Conservation (phyloP, 2,329 filamentous ascomycete species). For the Ceratocystis colombiana region DNA sequence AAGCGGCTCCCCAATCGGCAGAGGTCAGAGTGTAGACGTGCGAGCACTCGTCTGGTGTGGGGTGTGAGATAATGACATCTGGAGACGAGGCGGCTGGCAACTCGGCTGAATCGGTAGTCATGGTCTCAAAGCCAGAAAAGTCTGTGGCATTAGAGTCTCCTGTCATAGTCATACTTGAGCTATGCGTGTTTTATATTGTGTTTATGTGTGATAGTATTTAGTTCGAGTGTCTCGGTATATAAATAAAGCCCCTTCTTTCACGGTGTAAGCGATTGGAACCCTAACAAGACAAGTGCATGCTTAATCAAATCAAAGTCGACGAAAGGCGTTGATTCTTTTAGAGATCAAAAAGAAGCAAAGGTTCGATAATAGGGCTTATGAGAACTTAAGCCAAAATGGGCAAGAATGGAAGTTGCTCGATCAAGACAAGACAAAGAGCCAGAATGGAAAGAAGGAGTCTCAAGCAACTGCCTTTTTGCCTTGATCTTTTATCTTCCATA, state of each 20-base stretch:
- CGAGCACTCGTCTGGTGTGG: conserved; percentile 46
- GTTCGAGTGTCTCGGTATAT: neutral
- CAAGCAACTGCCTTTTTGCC: neutral
- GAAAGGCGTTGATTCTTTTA: no score
- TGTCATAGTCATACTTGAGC: conserved; percentile 11
- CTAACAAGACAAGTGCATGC: conserved; percentile 6
- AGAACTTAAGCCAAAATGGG: neutral
- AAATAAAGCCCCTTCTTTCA: neutral
- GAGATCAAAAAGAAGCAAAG: neutral
- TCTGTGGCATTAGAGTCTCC: conserved; percentile 13
- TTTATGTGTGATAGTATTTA: neutral
- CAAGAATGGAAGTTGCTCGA: neutral
- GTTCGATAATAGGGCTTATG: neutral
- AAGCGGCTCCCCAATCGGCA: conserved; percentile 48
- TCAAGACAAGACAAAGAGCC: neutral
- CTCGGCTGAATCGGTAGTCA: neutral
- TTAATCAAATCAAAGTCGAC: neutral
- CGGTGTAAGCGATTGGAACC: conserved; percentile 17
- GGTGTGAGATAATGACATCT: conserved; percentile 41
- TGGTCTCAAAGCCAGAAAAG: neutral
- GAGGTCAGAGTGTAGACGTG: conserved; percentile 48
- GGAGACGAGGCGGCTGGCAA: conserved; percentile 21
- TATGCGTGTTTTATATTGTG: neutral
- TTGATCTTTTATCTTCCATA: neutral
- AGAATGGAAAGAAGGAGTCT: conserved; percentile 2